A percentile compares a stretch with the other conserved stretches of the same genome.
phyloP scores from a whole-genome alignment of 75 land plant genomes.

The Sequoiadendron giganteum region DNA sequence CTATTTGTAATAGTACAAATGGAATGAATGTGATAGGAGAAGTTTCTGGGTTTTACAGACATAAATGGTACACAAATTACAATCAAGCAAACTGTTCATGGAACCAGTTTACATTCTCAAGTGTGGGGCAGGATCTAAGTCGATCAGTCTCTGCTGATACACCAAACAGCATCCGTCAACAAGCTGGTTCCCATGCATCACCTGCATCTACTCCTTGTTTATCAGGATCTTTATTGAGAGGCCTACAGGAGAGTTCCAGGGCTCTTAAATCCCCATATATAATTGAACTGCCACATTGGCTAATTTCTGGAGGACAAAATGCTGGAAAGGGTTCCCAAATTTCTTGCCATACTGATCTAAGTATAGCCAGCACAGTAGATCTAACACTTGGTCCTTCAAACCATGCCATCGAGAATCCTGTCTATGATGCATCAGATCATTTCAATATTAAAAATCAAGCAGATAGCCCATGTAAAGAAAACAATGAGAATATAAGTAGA shows the following conservation, averaged over 20 bases:
- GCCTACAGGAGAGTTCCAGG: background rate
- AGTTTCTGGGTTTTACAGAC: background rate
- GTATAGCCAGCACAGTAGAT: background rate
- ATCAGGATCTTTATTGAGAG: background rate
- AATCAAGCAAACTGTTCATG: background rate
- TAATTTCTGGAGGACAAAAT: background rate
- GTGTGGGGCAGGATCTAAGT: background rate
- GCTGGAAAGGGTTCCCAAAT: background rate
- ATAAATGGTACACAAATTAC: background rate
- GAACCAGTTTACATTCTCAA: background rate
- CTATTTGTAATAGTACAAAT: background rate
- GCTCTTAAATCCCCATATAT: background rate
- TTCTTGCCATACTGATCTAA: slow-evolving; percentile 4
- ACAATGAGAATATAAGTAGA: background rate
- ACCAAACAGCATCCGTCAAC: slow-evolving; percentile 2
- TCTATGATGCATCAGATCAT: background rate
- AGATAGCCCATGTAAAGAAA: background rate
- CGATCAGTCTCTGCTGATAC: background rate
- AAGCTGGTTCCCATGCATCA: background rate
- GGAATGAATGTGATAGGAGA: background rate
- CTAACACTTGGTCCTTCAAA: background rate
- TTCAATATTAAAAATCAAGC: background rate
- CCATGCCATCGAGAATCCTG: background rate
- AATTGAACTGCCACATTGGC: background rate
- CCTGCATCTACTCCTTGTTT: slow-evolving; percentile 2